Evolutionary conservation across 108 stramenopile genomes (phyloP).

Genomic region (Cyclotella choctawhatcheeana): DNA sequence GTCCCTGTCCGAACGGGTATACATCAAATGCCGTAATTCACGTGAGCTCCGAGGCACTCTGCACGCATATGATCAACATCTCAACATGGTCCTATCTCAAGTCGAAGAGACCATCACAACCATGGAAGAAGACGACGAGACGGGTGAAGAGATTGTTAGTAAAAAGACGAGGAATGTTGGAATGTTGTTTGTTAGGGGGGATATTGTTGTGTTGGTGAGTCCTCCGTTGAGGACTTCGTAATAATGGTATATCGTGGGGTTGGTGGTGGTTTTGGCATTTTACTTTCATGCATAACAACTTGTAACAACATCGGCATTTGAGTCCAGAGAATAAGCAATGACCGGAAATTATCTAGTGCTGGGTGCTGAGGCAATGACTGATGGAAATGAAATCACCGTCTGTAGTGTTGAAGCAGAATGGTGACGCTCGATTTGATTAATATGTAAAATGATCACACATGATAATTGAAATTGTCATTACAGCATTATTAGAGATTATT

Average conservation of each 20-base stretch:
- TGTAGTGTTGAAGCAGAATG: no score
- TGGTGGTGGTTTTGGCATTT: neutral
- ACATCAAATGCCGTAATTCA: conserved; percentile 98
- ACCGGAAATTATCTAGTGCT: no score
- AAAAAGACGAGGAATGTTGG: conserved; percentile 94
- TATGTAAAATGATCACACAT: neutral
- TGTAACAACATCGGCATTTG: no score
- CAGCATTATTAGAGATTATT: neutral
- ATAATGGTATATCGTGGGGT: neutral
- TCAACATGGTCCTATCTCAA: conserved; percentile 99
- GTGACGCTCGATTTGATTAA: neutral
- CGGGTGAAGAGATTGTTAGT: conserved; percentile 96
- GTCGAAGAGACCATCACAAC: conserved; percentile 98
- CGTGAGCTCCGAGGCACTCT: conserved; percentile 96
- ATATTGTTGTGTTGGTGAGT: conserved; percentile 93
- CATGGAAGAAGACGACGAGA: conserved; percentile 95
- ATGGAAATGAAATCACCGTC: no score
- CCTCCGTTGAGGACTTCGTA: conserved; percentile 84
- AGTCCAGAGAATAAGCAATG: no score
- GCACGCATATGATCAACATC: conserved; percentile 99
- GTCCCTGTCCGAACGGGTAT: conserved; percentile 97
- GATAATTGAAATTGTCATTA: no score
- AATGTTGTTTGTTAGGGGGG: conserved; percentile 99
- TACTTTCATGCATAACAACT: no score
- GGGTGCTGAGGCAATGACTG: no score